Evolutionary conservation across 257 asterid species (phyloP).

Genomic region (Solanum dulcamara): DNA sequence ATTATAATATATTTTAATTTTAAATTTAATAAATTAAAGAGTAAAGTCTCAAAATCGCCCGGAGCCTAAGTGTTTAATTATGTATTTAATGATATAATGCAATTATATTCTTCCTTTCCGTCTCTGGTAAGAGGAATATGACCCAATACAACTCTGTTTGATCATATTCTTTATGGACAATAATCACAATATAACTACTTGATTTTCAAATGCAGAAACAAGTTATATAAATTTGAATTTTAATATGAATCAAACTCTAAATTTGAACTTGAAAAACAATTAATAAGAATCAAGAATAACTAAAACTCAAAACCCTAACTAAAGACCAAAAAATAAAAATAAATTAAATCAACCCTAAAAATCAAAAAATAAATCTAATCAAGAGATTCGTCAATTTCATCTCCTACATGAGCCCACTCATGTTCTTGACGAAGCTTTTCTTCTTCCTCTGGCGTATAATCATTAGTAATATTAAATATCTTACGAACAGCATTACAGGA

Average conservation of each 20-base stretch:
- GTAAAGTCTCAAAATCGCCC: too few species aligned
- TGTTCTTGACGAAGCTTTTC: not conserved
- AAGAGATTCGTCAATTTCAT: not conserved
- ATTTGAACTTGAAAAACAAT: not conserved
- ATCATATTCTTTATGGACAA: not conserved
- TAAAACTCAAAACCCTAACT: not conserved
- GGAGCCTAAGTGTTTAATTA: not conserved
- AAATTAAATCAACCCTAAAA: not conserved
- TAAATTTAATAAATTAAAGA: too few species aligned
- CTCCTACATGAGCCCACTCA: constrained; percentile 2
- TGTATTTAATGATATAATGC: not conserved
- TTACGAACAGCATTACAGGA: not conserved
- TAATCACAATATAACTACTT: too few species aligned
- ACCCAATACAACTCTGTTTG: not conserved
- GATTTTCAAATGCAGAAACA: not conserved
- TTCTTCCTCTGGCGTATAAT: constrained; percentile 11
- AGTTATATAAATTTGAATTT: not conserved
- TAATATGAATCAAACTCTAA: not conserved
- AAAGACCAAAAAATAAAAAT: not conserved
- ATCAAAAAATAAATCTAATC: not conserved
- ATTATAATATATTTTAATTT: too few species aligned
- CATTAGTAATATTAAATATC: not conserved
- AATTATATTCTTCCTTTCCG: not conserved
- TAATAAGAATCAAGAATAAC: not conserved
- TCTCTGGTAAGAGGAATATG: not conserved